Evolutionary conservation across 805 yeast species (phyloP), one percentile per base, ranked within the genome.

Genomic region (Yamadazyma olivae): DNA sequence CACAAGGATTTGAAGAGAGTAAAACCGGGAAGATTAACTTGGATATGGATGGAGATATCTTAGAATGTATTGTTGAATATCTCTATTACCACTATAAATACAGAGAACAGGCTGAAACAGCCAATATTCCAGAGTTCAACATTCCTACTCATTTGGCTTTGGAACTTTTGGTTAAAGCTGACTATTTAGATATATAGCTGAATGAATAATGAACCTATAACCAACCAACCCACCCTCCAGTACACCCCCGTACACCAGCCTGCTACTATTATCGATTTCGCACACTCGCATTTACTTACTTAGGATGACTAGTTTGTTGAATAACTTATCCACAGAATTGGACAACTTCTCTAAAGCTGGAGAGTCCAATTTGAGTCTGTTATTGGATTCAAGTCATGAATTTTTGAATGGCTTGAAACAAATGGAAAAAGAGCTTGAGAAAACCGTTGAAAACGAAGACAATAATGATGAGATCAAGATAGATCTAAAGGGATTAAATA

Each of bases 81-180:
- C 61, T 91, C 22, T 80, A 84, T 54, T 90, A 85, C 53, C 79
- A 84, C 49, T 56, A 71, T 40, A 81, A 84, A 48, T 86, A 85
- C 54, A 76, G 71, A 43, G 78, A 75, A 33, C 61, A 56, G 33
- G 74, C 70, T 0, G 73, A 67, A 22, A 46, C 54, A 5, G 77
- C 75, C 3, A 81, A 76, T 33, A 76, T 84, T 5, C 95, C 96
- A 0, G 93, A 85, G 37, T 93, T 93, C 59, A 83, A 84, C 24
- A 78, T 93, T 2, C 96, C 98, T 1, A 90, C 97, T 0, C 97
- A 88, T 47, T 75, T 91, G 77, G 96, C 98, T 0, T 65, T 91
- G 43, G 98, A 93, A 54, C 64, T 91, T 46, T 61, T 93, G 30
- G 91, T 93, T 24, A 96, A 95, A 17, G 96, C 98, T 2, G 99